Base-by-base conservation (phyloP, 2,329 filamentous ascomycete genomes). In the Hirsutella rhossiliensis region DNA sequence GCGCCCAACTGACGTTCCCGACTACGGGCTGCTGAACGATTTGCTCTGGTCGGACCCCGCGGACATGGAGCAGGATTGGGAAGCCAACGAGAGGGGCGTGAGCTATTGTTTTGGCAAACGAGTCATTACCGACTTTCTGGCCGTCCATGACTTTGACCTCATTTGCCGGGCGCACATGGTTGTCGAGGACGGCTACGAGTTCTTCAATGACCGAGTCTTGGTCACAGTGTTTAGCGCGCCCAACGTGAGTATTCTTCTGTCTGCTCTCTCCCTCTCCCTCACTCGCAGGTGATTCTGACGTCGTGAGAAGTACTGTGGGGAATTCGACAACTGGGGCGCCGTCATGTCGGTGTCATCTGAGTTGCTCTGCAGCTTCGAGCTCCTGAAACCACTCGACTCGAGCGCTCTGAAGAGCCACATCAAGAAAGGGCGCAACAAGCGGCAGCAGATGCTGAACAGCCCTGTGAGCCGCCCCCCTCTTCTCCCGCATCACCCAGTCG, bases 91-190 rank as follows among this genome's bases (percentile, higher is more conserved):
- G 62, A 73, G 92, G 59, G 92, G 92, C 42, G 92, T 98, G 41
- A 96, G 89, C 61, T 98, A 97, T 62, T 97, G 92, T 61, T 98
- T 98, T 60, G 90, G 90, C 40, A 97, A 97, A 65, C 92, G 94
- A 58, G 90, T 98, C 51, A 97, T 98, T 49, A 89, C 89, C 62
- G 88, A 97, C 55, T 98, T 98, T 62, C 68, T 98, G 50, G 83
- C 88, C 47, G 80, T 85, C 45, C 92, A 98, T 61, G 92, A 98
- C 64, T 97, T 98, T 61, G 92, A 98, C 62, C 71, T 98, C 42
- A 90, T 98, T 43, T 98, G 92, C 62, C 82, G 92, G 52, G 92
- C 92, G 41, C 92, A 98, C 67, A 97, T 97, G 92, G 92, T 98
- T 43, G 92, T 98, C 19, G 92, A 98, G 63, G 92, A 98, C 60